Evolutionary conservation across 2,329 filamentous ascomycete genomes (phyloP), one percentile per base, ranked within the genome.

Genomic region (Aspergillus niger): DNA sequence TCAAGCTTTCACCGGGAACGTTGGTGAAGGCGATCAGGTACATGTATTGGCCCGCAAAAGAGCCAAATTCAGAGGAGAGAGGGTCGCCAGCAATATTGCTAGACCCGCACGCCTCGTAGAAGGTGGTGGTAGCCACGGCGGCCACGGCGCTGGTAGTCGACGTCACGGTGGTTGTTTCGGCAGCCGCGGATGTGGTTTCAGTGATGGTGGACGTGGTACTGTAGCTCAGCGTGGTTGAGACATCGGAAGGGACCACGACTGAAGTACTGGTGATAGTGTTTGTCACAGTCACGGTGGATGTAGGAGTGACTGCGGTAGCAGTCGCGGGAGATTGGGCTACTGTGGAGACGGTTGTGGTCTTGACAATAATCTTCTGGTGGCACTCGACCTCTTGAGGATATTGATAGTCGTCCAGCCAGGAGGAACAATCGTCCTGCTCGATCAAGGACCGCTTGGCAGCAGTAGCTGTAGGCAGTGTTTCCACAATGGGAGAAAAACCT

Each of bases 341-440:
- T 3, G 50, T 53, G 13, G 50, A 38, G 50, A 53, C 50, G 20
- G 11, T 53, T 17, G 50, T 53, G 30, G 50, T 39, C 20, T 53
- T 53, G 11, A 53, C 30, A 20, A 53, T 38, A 8, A 53, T 53
- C 50, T 53, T 53, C 50, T 53, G n/a, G 17, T 53, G 50, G 17
- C 50, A 53, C 11, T 41, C 50, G 3, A 53, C 50, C 11, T 32
- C 50, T 8, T 53, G 50, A 5, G 50, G 32, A 38, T 53, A 53
- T 10, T 53, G 30, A 36, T 53, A 53, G 6, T 53, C 50, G 8
- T 53, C 50, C 30, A 53, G 11, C 50, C 28, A 24, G 8, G 50
- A 20, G n/a, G 50, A 32, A 20, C 50, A 53, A 10, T 39, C 50
- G 20, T 32, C 17, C 15, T 53, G 30, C 50, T 53, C 50, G 6